Base-by-base conservation (phyloP, 2,329 filamentous ascomycete genomes). In the Aspergillus aculeatinus region DNA sequence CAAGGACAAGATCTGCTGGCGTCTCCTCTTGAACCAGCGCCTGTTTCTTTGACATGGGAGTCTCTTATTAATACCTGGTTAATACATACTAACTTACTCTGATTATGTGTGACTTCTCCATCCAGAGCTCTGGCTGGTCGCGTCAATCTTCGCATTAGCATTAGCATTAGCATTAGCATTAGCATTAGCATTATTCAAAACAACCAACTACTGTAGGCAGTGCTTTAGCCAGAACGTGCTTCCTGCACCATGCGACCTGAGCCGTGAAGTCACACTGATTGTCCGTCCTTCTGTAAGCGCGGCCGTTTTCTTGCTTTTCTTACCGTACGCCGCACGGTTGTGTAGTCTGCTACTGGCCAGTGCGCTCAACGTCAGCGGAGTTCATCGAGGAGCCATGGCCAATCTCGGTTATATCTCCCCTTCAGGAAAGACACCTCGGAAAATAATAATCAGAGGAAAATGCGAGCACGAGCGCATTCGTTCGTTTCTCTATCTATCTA, bases 321-420 rank as follows among this genome's bases (percentile, higher is more conserved):
- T 53, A 53, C 51, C 39, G 2, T 44, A 44, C 39, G 39, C 39
- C 39, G 39, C 39, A 44, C 39, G 39, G 39, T 35, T 16, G 33
- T 44, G 39, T 44, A 19, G 39, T 7, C 39, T 42, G 39, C 39
- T 48, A 55, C 52, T 14, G 39, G 52, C 25, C 21, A 27, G 44
- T 55, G 47, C 52, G 19, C 35, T 19, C 42, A 55, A 49, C 44
- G 47, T 61, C 59, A 58, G 62, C 60, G 57, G 52, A 61, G 58
- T 55, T 58, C 44, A 56, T 56, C 44, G 54, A 51, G 14, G 14
- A 60, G 59, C 59, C 25, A 44, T 21, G 58, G 48, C 53, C 51
- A 51, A 56, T 55, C 61, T 67, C 65, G 65, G 65, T 63, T 66
- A 67, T 60, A 63, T 67, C 56, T 39, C 65, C 58, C n/a, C 23